Conservation (phyloP, 306 rosid genomes). For the Fragaria vesca region DNA sequence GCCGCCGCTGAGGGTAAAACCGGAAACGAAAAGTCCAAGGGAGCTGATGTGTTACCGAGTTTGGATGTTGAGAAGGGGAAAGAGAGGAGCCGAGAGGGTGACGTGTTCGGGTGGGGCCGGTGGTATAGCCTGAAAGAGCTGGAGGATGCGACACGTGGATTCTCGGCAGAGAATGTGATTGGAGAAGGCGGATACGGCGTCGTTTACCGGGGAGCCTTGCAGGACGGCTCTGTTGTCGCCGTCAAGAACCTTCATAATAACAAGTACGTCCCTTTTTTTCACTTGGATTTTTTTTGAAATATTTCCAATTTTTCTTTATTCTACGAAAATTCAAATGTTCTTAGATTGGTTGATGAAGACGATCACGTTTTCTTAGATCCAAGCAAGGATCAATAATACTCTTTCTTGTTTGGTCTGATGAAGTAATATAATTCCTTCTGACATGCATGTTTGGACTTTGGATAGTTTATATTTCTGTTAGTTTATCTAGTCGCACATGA, state of each 20-base stretch:
- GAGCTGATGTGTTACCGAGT: background rate
- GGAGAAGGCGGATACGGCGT: slow-evolving; percentile 98
- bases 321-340: background rate
- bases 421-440: background rate
- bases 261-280: slow-evolving; percentile 51
- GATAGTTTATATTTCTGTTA: background rate
- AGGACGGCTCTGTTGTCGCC: slow-evolving; percentile 78
- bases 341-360: background rate
- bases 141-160: slow-evolving; percentile 70
- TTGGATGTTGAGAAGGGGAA: slow-evolving; percentile 28
- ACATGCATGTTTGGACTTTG: background rate
- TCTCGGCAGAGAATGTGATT: slow-evolving; percentile 64
- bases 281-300: background rate
- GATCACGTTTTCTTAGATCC: background rate
- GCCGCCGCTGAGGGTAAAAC: slow-evolving; percentile 28
- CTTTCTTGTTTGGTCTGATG: background rate
- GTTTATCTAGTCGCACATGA: background rate
- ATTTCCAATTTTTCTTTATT: background rate
- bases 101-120: slow-evolving; percentile 87
- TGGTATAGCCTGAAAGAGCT: slow-evolving; percentile 85
- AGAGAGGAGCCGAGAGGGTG: slow-evolving; percentile 42
- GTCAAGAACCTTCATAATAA: slow-evolving; percentile 94
- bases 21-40: slow-evolving; percentile 15
- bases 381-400: background rate
- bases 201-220: slow-evolving; percentile 70